Evolutionary conservation across 371 early-diverging fungal genomes (phyloP), one percentile per base, ranked within the genome.

Genomic region (Mucor irregularis): DNA sequence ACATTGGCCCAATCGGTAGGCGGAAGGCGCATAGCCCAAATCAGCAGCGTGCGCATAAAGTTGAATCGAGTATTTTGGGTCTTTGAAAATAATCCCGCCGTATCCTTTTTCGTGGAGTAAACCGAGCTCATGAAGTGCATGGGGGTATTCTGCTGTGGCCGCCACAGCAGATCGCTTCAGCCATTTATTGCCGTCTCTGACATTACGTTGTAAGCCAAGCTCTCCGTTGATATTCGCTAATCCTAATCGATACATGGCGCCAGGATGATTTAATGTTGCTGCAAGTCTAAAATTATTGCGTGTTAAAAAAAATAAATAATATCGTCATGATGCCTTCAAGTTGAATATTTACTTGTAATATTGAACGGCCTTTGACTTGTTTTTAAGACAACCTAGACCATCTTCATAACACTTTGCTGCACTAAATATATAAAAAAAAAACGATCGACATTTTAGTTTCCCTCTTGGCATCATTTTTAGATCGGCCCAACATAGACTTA

Each of bases 181-280:
- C 92, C 91, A 91, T 62, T 86, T 90, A 53, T 88, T 80, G 8
- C 87, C 91, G 68, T 92, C 88, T 22, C 86, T 84, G 17, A 81
- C 67, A 44, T 84, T 86, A 28, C 69, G 65, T 13, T 73, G 53
- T 28, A 85, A 56, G 8, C 87, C 86, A 5, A 90, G 75, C 24
- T 83, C 82, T 14, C 91, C 90, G 31, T 83, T 77, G 21, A 90
- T 77, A 34, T 85, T 76, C 6, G 87, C 87, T 39, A 87, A 67
- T 10, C 88, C 90, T 21, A 89, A 58, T 24, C 87, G 71, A 64
- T 86, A 87, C 83, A 89, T 84, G 25, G 89, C 88, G 17, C 86
- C 88, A 0, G 87, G 83, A 64, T 89, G 88, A 57, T 84, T 83
- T 19, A 86, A 66, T 13, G 85, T 78, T 0, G 87, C 84, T 7